These are phyloP conservation scores for Vaccinium darrowii DNA, from an alignment of 148 eudicot genomes.

Conservation along the genomic window DNA sequence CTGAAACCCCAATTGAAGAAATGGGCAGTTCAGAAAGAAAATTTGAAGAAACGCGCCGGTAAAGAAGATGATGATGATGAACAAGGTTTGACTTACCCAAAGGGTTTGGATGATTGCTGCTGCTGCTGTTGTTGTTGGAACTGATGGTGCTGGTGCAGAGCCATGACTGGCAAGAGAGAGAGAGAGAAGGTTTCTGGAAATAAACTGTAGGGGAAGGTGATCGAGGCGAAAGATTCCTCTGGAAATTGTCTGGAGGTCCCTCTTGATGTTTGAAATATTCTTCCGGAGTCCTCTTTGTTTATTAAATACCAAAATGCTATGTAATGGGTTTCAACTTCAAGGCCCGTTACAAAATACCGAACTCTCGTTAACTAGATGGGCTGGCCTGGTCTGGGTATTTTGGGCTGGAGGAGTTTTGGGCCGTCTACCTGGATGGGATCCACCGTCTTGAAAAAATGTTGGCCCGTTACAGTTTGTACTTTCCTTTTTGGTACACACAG, in stretches of 20 bases:
- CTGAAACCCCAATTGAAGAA: slow-evolving; percentile 20
- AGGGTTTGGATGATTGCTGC: slow-evolving; percentile 33
- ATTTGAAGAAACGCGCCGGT: no score
- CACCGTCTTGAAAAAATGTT: no score
- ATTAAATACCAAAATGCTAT: not conserved
- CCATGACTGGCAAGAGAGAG: slow-evolving; percentile 27
- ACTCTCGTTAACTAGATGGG: no score
- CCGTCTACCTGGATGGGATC: no score
- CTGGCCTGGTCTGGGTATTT: no score
- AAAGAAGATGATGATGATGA: not conserved
- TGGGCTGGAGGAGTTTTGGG: no score
- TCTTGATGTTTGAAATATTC: not conserved
- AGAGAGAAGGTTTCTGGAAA: not conserved
- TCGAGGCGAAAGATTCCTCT: not conserved
- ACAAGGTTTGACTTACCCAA: slow-evolving; percentile 23
- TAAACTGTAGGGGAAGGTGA: not conserved
- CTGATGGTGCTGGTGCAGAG: slow-evolving; percentile 32
- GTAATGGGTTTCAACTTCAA: no score
- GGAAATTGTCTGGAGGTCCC: not conserved
- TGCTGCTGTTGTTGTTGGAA: slow-evolving; percentile 25
- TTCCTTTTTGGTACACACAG: no score
- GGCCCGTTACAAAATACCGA: no score
- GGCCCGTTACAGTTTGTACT: no score
- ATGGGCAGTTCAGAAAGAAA: not conserved
- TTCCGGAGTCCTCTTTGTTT: not conserved